Conservation (phyloP, 2,329 filamentous ascomycete species). For the Zymoseptoria passerinii region DNA sequence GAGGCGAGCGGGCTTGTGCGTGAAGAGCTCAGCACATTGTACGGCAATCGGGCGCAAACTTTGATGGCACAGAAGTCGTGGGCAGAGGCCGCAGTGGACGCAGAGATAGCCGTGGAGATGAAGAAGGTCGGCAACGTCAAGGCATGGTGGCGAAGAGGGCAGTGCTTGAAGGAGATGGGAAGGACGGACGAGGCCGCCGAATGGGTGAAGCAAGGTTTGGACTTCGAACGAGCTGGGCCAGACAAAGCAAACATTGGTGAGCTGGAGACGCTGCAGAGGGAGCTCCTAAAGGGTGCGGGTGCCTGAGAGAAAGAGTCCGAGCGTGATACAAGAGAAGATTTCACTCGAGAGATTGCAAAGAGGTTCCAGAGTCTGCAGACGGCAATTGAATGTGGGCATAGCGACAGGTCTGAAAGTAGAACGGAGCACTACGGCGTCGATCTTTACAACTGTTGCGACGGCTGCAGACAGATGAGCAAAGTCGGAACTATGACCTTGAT, state of each 20-base stretch:
- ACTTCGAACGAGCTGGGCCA: conserved; percentile 41
- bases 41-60: conserved; percentile 82
- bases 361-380: background rate
- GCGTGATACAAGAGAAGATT: background rate
- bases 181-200: conserved; percentile 70
- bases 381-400: background rate
- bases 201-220: conserved; percentile 68
- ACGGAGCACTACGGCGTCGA: background rate
- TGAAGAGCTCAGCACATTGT: conserved; percentile 73
- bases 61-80: conserved; percentile 75
- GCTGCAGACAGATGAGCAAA: too few species aligned
- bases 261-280: conserved; percentile 24
- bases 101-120: conserved; percentile 78
- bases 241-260: conserved; percentile 26
- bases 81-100: conserved; percentile 81
- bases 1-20: conserved; percentile 75
- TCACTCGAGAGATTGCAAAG: background rate
- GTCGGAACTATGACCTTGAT: too few species aligned
- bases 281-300: conserved; percentile 18
- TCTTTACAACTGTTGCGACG: background rate
- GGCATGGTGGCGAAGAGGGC: conserved; percentile 84
- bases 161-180: conserved; percentile 85
- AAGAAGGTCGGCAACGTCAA: conserved; percentile 83
- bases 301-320: background rate
- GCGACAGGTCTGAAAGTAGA: background rate